Base-by-base conservation (phyloP, 2,329 filamentous ascomycete genomes). In the Ceratocystis cubensis region DNA sequence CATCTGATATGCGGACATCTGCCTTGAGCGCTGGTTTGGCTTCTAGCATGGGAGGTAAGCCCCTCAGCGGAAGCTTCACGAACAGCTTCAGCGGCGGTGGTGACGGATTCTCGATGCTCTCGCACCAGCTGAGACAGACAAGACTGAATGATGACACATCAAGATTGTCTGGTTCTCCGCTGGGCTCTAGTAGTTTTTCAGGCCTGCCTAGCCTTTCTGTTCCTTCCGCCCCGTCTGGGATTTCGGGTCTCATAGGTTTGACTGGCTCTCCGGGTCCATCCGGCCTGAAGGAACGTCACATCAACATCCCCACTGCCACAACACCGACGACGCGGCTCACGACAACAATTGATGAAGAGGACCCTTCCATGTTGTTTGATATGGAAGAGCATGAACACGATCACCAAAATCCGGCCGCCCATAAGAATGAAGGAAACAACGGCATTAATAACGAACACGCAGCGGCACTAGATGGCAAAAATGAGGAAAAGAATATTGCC, bases 1-100 rank as follows among this genome's bases (percentile, higher is more conserved):
- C 82, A 46, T 78, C 81, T 57, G 81, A 81, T 2, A 56, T 65
- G 41, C 66, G 57, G 20, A 59, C 41, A 22, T 62, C 61, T 10
- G 45, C 53, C 7, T 46, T 63, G 17, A 66, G 48, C 33, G 62
- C 46, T n/a, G 66, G 22, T 17, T 22, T 45, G 17, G 53, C 59
- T 13, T 66, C 45, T 45, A 64, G 66, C 7, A 46, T 64, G 33
- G 56, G 56, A 6, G 57, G 63, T 6, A 65, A 65, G 48, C 59
- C 63, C 20, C 41, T 65, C 8, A 59, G 59, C 37, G 61, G 65
- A 25, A 65, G 64, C 64, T 65, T 61, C 33, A 59, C 41, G 30
- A 48, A 48, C 45, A 64, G 62, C 45, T 64, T 50, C 17, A 44
- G 62, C 22, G 62, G 62, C 4, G 65, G 65, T n/a, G 48, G 48